These are phyloP conservation scores for Spatholobus suberectus DNA, from an alignment of 306 rosid species.

Conservation along the genomic window DNA sequence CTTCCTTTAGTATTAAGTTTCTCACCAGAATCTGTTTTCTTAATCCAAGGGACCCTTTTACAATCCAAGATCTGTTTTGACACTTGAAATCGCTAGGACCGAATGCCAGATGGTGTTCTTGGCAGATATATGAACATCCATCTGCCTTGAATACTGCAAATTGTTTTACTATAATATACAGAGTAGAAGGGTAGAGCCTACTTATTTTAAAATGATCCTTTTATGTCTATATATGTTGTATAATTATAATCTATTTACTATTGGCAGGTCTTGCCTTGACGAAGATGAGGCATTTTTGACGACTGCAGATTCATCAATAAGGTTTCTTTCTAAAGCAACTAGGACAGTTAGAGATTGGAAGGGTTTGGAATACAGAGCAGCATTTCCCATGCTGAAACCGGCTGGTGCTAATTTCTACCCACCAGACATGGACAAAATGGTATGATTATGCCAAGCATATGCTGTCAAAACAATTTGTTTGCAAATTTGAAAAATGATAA, in stretches of 20 bases:
- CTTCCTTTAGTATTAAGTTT: constrained; percentile 13
- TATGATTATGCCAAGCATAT: constrained; percentile 41
- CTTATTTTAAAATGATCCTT: background rate
- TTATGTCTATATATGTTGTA: background rate
- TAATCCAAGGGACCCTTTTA: background rate
- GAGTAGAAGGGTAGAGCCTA: background rate
- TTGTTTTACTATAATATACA: constrained; percentile 8
- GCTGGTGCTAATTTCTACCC: constrained; percentile 97
- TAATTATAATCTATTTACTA: constrained; percentile 30
- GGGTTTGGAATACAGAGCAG: constrained; percentile 87
- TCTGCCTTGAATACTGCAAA: constrained; percentile 15
- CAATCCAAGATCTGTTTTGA: background rate
- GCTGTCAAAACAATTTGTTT: constrained; percentile 30
- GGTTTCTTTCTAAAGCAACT: constrained; percentile 73
- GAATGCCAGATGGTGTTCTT: background rate
- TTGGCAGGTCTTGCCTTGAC: constrained; percentile 82
- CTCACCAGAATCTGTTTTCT: background rate
- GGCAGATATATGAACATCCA: background rate
- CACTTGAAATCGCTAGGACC: constrained; percentile 1
- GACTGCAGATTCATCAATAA: constrained; percentile 87
- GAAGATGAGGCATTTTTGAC: constrained; percentile 87
- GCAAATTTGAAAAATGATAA: constrained; percentile 25
- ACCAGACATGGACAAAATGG: constrained; percentile 94
- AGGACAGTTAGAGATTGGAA: constrained; percentile 71
- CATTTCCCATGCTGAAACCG: constrained; percentile 79